Percentiles rank a stretch among this genome's conserved stretches.
phyloP scores from a whole-genome alignment of 2,329 filamentous ascomycete genomes.

The Neonectria punicea region DNA sequence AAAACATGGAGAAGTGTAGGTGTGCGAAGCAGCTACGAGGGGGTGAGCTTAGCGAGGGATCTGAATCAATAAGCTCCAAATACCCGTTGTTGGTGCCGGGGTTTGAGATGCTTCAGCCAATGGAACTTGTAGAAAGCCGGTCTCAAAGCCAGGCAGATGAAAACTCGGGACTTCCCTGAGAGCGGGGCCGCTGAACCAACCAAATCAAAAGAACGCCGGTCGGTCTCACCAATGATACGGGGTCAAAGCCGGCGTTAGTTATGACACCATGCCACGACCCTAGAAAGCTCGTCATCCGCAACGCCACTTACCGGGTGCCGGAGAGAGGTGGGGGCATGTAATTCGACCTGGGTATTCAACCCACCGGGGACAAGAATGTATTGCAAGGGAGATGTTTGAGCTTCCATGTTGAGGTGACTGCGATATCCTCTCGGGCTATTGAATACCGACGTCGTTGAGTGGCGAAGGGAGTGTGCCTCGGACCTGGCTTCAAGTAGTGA shows the following conservation, averaged over 20 bases:
- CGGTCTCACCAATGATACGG: fast-evolving
- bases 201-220: conserved; percentile 1
- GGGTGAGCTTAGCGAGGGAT: neutral
- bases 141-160: neutral
- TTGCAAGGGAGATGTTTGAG: no score
- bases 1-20: neutral
- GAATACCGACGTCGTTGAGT: neutral
- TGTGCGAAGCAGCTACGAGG: neutral
- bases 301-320: neutral
- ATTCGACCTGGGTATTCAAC: no score
- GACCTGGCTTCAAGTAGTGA: neutral
- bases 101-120: neutral
- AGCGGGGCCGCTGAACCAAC: conserved; percentile 1
- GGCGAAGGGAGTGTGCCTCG: neutral
- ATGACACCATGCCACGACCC: neutral
- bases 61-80: no score
- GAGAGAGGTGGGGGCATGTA: no score
- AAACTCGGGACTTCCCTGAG: neutral
- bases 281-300: conserved; percentile 3
- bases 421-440: conserved; percentile 3
- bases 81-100: no score
- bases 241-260: conserved; percentile 29
- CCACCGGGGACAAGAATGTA: no score
- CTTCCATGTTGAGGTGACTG: neutral
- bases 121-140: conserved; percentile 2